phyloP scores from a whole-genome alignment of 768 basidiomycete species.

The Podaxis sp. region DNA sequence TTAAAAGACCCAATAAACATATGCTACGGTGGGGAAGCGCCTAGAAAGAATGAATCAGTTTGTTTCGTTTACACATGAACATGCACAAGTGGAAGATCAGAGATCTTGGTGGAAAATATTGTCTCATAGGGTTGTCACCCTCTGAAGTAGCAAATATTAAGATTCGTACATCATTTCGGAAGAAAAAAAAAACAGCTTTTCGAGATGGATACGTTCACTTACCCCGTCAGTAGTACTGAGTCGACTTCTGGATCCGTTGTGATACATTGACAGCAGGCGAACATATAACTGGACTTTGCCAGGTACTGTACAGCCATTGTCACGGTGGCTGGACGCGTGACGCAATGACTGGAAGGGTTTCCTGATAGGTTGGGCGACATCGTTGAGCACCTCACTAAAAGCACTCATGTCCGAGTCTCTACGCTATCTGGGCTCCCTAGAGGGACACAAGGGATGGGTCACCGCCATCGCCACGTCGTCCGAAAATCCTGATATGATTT shows the following conservation, averaged over 20 bases:
- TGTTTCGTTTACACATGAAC: neutral
- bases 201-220: neutral
- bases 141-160: slow-evolving; percentile 93
- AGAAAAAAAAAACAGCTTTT: neutral
- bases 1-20: neutral
- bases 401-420: slow-evolving; percentile 74
- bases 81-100: slow-evolving; percentile 38
- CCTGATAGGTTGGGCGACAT: slow-evolving; percentile 27
- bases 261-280: neutral
- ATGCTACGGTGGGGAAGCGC: neutral
- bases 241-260: neutral
- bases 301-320: slow-evolving; percentile 54
- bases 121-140: slow-evolving; percentile 61
- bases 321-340: slow-evolving; percentile 61
- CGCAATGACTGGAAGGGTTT: slow-evolving; percentile 15
- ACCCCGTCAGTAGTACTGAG: neutral
- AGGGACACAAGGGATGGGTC: slow-evolving; percentile 96
- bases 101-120: slow-evolving; percentile 73
- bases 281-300: slow-evolving; percentile 22
- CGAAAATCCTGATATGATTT: slow-evolving; percentile 98
- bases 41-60: neutral
- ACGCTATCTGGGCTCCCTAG: slow-evolving; percentile 86
- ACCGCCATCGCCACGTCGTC: slow-evolving; percentile 98
- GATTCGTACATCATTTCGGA: slow-evolving; percentile 31
- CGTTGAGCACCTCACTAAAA: slow-evolving; percentile 26